Percentiles rank a stretch among this genome's conserved stretches.
phyloP scores from a whole-genome alignment of 768 basidiomycete genomes.

The Phylloporus arenicola region DNA sequence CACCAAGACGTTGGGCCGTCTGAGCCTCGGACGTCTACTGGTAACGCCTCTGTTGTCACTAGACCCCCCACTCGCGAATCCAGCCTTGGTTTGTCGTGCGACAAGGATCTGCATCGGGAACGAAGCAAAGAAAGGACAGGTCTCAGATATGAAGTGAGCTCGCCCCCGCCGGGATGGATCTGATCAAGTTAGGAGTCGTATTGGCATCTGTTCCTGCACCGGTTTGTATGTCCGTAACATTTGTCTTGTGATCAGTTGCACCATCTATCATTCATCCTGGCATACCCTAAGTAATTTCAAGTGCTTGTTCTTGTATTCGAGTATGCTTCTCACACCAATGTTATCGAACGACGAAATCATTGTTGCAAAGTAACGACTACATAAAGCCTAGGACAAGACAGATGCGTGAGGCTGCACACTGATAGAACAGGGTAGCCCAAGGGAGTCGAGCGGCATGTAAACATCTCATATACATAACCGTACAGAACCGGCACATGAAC shows the following conservation, averaged over 20 bases:
- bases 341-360: slow-evolving; percentile 2
- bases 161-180: slow-evolving; percentile 47
- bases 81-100: slow-evolving; percentile 5
- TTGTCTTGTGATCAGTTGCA: background rate
- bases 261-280: background rate
- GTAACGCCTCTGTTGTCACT: background rate
- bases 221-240: background rate
- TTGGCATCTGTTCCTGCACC: background rate
- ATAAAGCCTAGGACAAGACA: slow-evolving; percentile 18
- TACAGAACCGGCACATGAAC: slow-evolving; percentile 27
- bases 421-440: slow-evolving; percentile 10
- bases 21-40: slow-evolving; percentile 3
- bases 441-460: slow-evolving; percentile 19
- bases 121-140: slow-evolving; percentile 8
- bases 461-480: slow-evolving; percentile 24
- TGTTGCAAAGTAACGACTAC: slow-evolving; percentile 19
- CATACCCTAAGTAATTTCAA: background rate
- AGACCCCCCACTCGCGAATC: slow-evolving; percentile 4
- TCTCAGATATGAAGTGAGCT: slow-evolving; percentile 2
- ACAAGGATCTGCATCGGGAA: slow-evolving; percentile 14
- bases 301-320: background rate
- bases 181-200: slow-evolving; percentile 15
- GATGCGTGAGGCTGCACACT: slow-evolving; percentile 13
- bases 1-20: slow-evolving; percentile 8
- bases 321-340: background rate